Percentiles rank a stretch among this genome's conserved stretches.
phyloP scores from a whole-genome alignment of 768 basidiomycete genomes.

The Zangia roseola region DNA sequence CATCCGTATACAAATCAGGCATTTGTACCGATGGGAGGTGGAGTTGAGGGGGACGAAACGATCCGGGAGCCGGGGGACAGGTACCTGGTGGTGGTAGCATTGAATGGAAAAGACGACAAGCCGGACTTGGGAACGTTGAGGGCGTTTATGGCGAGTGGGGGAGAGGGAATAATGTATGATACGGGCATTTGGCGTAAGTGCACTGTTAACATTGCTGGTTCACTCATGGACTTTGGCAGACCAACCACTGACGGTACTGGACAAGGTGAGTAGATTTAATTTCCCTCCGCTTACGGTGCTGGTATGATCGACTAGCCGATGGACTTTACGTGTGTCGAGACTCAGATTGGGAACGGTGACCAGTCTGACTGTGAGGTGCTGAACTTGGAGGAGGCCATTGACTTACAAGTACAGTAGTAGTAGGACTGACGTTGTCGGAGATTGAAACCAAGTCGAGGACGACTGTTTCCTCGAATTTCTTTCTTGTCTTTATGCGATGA shows the following conservation, averaged over 20 bases:
- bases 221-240: conserved; percentile 46
- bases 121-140: conserved; percentile 75
- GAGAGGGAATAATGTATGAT: conserved; percentile 86
- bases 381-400: conserved; percentile 41
- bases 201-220: not conserved
- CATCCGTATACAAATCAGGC: conserved; percentile 90
- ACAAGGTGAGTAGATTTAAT: conserved; percentile 48
- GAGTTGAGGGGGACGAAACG: conserved; percentile 40
- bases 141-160: conserved; percentile 77
- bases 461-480: conserved; percentile 3
- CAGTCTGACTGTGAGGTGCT: conserved; percentile 85
- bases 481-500: conserved; percentile 27
- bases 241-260: conserved; percentile 87
- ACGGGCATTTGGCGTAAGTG: conserved; percentile 88
- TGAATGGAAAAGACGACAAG: conserved; percentile 70
- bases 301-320: conserved; percentile 46
- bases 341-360: conserved; percentile 83
- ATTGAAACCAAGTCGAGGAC: conserved; percentile 21
- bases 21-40: conserved; percentile 90
- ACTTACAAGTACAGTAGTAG: conserved; percentile 31
- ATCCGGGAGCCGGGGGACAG: conserved; percentile 46
- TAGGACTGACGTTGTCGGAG: conserved; percentile 32
- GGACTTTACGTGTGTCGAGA: conserved; percentile 89
- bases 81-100: conserved; percentile 86
- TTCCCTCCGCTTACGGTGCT: conserved; percentile 10